Percentiles rank a stretch among this genome's conserved stretches.
Conservation (phyloP, 106 monocot species). For the Allium fistulosum region DNA sequence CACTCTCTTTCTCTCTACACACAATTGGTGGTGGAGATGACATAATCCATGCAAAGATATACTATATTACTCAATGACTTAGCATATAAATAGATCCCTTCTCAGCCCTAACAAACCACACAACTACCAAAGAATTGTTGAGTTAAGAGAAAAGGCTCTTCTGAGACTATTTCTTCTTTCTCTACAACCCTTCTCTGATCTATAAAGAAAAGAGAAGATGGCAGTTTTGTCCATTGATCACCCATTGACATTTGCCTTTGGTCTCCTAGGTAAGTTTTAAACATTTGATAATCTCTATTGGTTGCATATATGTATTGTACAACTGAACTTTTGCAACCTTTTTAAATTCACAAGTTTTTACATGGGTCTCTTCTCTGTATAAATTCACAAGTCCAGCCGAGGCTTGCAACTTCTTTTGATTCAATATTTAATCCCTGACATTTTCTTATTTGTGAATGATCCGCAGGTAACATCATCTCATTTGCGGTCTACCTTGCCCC, state of each 20-base stretch:
- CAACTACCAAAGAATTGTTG: neutral
- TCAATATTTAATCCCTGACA: neutral
- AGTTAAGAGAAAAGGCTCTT: neutral
- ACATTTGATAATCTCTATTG: neutral
- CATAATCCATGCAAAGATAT: neutral
- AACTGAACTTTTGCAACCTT: too few relatives aligned
- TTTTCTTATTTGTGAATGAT: neutral
- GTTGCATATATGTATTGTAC: too few relatives aligned
- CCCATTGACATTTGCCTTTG: neutral
- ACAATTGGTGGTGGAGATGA: neutral
- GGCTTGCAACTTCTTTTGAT: neutral
- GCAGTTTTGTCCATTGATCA: neutral
- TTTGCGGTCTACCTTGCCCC: slow-evolving; percentile 34
- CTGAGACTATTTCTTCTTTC: neutral
- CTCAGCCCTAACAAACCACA: neutral
- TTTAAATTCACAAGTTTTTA: too few relatives aligned
- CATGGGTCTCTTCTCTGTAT: too few relatives aligned
- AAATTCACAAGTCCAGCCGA: neutral
- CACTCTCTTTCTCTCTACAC: too few relatives aligned
- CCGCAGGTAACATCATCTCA: slow-evolving; percentile 37
- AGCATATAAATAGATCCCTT: neutral
- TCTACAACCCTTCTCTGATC: neutral
- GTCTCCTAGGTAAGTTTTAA: neutral
- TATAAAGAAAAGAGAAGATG: neutral
- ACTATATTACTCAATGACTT: neutral